Evolutionary conservation across 2,329 filamentous ascomycete species (phyloP).

Genomic region (Ceratocystis smalleyi): DNA sequence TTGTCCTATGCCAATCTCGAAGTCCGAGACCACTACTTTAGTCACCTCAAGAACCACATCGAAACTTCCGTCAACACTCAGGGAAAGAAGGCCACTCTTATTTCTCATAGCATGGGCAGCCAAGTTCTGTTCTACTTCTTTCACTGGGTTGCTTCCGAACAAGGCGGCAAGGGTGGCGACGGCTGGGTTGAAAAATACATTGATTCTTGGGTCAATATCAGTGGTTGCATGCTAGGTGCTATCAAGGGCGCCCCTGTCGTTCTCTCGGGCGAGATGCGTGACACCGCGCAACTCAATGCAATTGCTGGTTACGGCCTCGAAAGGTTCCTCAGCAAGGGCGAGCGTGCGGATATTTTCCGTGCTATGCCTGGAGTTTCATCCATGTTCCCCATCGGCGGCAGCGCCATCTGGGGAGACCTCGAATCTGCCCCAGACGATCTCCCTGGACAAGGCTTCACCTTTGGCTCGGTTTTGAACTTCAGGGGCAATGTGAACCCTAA

Average conservation of each 20-base stretch:
- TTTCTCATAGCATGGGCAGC: slow-evolving; percentile 95
- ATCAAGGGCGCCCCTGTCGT: slow-evolving; percentile 81
- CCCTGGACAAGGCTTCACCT: slow-evolving; percentile 56
- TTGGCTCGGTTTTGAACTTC: slow-evolving; percentile 76
- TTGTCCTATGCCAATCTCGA: slow-evolving; percentile 83
- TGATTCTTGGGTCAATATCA: slow-evolving; percentile 96
- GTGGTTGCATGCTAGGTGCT: slow-evolving; percentile 92
- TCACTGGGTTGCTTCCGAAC: slow-evolving; percentile 61
- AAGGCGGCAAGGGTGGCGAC: slow-evolving; percentile 65
- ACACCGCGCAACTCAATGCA: slow-evolving; percentile 88
- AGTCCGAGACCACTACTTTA: slow-evolving; percentile 83
- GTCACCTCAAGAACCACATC: slow-evolving; percentile 74
- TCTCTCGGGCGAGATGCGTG: slow-evolving; percentile 92
- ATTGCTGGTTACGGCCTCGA: slow-evolving; percentile 95
- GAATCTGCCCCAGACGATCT: slow-evolving; percentile 78
- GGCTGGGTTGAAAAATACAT: slow-evolving; percentile 83
- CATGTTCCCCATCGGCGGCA: slow-evolving; percentile 89
- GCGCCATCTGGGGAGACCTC: slow-evolving; percentile 84
- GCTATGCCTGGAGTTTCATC: slow-evolving; percentile 94
- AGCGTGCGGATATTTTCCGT: slow-evolving; percentile 84
- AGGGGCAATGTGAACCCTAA: slow-evolving; percentile 48
- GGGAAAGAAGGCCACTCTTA: slow-evolving; percentile 65
- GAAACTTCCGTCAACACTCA: slow-evolving; percentile 64
- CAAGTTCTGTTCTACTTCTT: slow-evolving; percentile 81
- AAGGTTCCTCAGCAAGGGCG: slow-evolving; percentile 80